Percentiles rank a stretch among this genome's conserved stretches.
These are phyloP conservation scores for Blastobotrys arbuscula DNA, from an alignment of 1,139 yeast genomes.

Conservation along the genomic window DNA sequence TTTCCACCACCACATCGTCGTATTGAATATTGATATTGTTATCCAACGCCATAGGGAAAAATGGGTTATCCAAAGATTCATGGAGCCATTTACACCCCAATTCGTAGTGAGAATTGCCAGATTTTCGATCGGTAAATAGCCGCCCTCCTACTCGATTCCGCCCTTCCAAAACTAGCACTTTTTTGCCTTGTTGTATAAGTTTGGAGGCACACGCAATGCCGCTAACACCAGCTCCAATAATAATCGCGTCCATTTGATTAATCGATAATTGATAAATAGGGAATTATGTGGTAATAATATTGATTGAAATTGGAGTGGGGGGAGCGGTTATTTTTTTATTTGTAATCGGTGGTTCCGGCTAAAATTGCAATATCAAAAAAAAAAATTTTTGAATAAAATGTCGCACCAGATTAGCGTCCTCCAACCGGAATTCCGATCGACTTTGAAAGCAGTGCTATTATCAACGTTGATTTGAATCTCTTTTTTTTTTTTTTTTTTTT, in stretches of 20 bases:
- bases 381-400: too few species aligned
- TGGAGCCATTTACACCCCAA: slow-evolving; percentile 91
- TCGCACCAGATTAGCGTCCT: too few species aligned
- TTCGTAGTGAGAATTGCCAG: slow-evolving; percentile 39
- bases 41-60: slow-evolving; percentile 32
- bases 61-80: slow-evolving; percentile 62
- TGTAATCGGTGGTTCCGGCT: too few species aligned
- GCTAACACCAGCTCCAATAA: slow-evolving; percentile 71
- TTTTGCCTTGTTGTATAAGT: slow-evolving; percentile 41
- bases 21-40: slow-evolving; percentile 31
- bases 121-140: slow-evolving; percentile 25
- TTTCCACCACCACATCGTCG: slow-evolving; percentile 42
- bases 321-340: too few species aligned
- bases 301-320: too few species aligned
- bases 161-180: slow-evolving; percentile 51
- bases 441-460: too few species aligned
- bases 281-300: not conserved
- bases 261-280: not conserved
- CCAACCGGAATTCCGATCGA: too few species aligned
- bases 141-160: slow-evolving; percentile 55
- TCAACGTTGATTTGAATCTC: too few species aligned
- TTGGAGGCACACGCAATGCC: slow-evolving; percentile 74
- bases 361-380: too few species aligned
- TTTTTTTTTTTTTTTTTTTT: too few species aligned
- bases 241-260: slow-evolving; percentile 19